These are phyloP conservation scores for Kuraishia capsulata DNA, from an alignment of 805 yeast species.

Conservation along the genomic window DNA sequence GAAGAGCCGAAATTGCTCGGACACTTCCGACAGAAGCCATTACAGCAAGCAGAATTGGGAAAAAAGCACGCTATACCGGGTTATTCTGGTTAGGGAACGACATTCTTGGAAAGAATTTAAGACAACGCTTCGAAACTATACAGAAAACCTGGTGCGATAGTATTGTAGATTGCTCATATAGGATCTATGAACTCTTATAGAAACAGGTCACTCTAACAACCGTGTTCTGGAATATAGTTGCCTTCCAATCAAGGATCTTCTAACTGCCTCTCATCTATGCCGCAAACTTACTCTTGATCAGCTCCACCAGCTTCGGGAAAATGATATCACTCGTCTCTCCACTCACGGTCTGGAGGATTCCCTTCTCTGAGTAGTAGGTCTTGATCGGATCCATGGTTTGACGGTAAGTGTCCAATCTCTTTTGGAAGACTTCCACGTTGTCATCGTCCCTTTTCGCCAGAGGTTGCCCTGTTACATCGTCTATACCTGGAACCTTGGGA, in stretches of 20 bases:
- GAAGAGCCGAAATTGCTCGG: constrained; percentile 6
- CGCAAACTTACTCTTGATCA: constrained; percentile 26
- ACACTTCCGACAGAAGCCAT: constrained; percentile 12
- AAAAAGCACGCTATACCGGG: no score
- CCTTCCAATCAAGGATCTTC: no score
- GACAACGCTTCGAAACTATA: no score
- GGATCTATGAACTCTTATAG: no score
- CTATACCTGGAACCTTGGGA: constrained; percentile 72
- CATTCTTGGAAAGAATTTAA: no score
- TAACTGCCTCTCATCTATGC: no score
- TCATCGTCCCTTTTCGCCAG: constrained; percentile 77
- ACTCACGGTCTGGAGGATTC: constrained; percentile 43
- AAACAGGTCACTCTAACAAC: no score
- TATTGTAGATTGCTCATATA: no score
- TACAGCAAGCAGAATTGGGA: constrained; percentile 10
- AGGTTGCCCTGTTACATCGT: constrained; percentile 87
- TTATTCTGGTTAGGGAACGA: no score
- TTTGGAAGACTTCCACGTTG: constrained; percentile 60
- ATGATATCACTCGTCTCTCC: constrained; percentile 84
- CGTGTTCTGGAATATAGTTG: no score
- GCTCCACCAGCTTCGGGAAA: constrained; percentile 53
- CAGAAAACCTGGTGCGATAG: no score
- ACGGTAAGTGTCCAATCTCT: constrained; percentile 57
- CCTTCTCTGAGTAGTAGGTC: constrained; percentile 42
- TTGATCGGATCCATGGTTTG: constrained; percentile 53